Base-by-base conservation (phyloP, 2,329 filamentous ascomycete genomes). In the Amauroascus niger region DNA sequence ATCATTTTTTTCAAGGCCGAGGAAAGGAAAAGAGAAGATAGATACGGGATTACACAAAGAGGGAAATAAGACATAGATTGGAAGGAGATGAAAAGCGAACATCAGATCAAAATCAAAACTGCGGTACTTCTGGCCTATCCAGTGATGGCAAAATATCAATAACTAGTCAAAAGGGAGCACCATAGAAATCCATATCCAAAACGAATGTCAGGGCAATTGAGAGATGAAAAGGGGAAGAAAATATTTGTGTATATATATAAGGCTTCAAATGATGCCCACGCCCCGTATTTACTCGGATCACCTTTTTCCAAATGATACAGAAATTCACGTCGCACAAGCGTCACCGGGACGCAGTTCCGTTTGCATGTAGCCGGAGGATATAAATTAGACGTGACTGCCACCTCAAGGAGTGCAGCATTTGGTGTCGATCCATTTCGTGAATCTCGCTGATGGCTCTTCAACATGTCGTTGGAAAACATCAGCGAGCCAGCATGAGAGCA, bases 381-480 rank as follows among this genome's bases (percentile, higher is more conserved):
- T 32, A 41, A 43, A n/a, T 24, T 32, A 14, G 22, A 43, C 8
- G 3, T 37, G 11, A 32, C 2, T 6, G 18, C n/a, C 22, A 18
- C 6, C 1, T 56, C 41, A 56, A 28, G 33, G 16, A 24, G 16
- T 41, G 35, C 51, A 56, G 24, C 55, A 56, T 28, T 48, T 45
- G 0, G 37, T 41, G 28, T 77, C 77, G 22, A 79, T 56, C 71
- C 74, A 77, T 33, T 72, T 68, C 5, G 76, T 74, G 58, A 80
- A 73, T 51, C 69, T 71, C 7, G 79, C 69, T 61, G 74, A 71
- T 1, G 74, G 74, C 3, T 69, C 66, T 63, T 83, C 81, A 5
- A 83, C 71, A 1, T 67, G 65, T 28, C 79, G 71, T 76, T 78
- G 82, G 60, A 82, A 82, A 3, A 83, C 56, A 62, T 84, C 80